phyloP scores from a whole-genome alignment of 257 asterid genomes.

The Gentiana macrophylla region DNA sequence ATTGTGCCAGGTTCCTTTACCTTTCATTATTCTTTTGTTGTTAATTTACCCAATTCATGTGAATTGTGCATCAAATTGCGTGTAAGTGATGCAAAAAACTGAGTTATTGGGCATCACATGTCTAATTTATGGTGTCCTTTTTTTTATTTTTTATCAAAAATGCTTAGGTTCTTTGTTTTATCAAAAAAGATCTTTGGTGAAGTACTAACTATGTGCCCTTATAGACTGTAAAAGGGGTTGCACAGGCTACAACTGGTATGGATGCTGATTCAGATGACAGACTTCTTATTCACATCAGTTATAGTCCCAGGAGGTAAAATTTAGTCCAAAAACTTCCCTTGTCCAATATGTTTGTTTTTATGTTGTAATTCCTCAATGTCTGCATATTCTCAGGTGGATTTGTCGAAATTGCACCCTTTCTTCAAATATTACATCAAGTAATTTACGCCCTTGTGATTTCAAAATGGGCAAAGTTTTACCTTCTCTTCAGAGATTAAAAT shows the following conservation, averaged over 20 bases:
- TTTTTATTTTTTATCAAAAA: background rate
- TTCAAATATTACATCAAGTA: conserved; percentile 56
- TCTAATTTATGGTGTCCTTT: background rate
- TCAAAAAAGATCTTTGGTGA: background rate
- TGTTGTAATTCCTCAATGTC: conserved; percentile 3
- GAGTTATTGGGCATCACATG: too few relatives aligned
- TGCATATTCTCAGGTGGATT: conserved; percentile 54
- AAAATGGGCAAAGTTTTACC: conserved; percentile 76
- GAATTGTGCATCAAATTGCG: too few relatives aligned
- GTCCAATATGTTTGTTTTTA: conserved; percentile 1
- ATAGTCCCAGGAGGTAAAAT: conserved; percentile 81
- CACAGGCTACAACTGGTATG: conserved; percentile 50
- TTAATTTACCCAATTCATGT: background rate
- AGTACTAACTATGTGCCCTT: conserved; percentile 14
- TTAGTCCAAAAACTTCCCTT: conserved; percentile 8
- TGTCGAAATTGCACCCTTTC: conserved; percentile 78
- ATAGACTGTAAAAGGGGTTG: conserved; percentile 77
- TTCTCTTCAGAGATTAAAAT: conserved; percentile 75
- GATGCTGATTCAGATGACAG: conserved; percentile 54
- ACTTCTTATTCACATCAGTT: conserved; percentile 74
- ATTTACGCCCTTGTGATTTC: conserved; percentile 86
- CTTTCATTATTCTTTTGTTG: background rate
- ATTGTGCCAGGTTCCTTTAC: conserved; percentile 63
- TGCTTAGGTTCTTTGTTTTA: background rate
- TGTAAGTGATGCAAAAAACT: too few relatives aligned